Percentiles rank a stretch among this genome's conserved stretches.
phyloP scores from a whole-genome alignment of 2,329 filamentous ascomycete genomes.

The Sporothrix luriei region DNA sequence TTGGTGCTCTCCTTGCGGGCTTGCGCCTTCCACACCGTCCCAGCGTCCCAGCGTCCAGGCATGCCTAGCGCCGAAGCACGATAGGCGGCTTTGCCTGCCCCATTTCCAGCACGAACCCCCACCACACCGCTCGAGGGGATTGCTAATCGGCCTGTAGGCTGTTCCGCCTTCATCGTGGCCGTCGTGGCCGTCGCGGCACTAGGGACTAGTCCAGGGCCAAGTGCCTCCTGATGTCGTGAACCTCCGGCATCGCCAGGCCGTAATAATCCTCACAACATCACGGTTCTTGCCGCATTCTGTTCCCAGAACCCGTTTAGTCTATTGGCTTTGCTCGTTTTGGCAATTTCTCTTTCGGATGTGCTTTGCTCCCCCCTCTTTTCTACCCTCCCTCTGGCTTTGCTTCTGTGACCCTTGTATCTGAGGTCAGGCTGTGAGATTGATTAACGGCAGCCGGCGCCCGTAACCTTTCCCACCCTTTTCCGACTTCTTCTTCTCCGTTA shows the following conservation, averaged over 20 bases:
- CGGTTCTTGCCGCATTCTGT: neutral
- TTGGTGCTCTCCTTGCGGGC: neutral
- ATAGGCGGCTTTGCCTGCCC: constrained; percentile 3
- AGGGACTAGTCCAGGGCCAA: neutral
- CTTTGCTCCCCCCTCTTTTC: constrained; percentile 10
- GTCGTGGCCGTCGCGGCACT: constrained; percentile 4
- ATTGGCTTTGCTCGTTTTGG: neutral
- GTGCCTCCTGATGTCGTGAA: neutral
- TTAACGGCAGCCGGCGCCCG: constrained; percentile 17
- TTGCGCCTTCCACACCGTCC: neutral
- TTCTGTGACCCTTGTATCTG: neutral
- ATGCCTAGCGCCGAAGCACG: neutral
- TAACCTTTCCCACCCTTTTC: neutral
- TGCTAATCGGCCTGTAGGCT: constrained; percentile 14
- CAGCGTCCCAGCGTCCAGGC: too few relatives aligned
- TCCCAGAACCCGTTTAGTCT: neutral
- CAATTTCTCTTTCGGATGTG: neutral
- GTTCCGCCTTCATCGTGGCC: constrained; percentile 1
- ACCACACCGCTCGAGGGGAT: neutral
- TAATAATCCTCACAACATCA: neutral
- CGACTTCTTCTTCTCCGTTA: constrained; percentile 3
- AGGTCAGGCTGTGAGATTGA: constrained; percentile 13
- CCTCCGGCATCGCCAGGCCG: constrained; percentile 9
- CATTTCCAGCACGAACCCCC: neutral
- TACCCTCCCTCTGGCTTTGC: neutral